Evolutionary conservation across 1,284 basidiomycete genomes (phyloP), one percentile per base, ranked within the genome.

Genomic region (Apiotrichum mycotoxinovorans): DNA sequence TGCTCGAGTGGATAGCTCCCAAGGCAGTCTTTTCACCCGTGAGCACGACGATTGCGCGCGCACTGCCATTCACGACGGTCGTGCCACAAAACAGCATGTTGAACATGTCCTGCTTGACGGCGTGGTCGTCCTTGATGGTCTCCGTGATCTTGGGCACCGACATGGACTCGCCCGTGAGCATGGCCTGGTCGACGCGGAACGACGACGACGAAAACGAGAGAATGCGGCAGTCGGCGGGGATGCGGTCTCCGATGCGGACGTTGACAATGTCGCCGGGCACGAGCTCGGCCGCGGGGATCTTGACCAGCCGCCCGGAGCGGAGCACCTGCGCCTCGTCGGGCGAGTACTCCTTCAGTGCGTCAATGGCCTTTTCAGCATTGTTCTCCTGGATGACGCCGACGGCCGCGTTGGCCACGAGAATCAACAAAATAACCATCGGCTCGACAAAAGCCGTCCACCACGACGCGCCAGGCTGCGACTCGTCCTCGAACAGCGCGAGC

Each of bases 31-130:
- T 80, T 66, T 85, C 75, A 30, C 94, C 94, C 1, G 90, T 96
- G 63, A 85, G 86, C 8, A 90, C 86, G 22, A 96, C 92, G 49
- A 96, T 75, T 15, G 93, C 93, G 41, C 81, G 83, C 12, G 88
- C 90, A 45, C 80, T 88, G 54, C 93, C 93, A 67, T 91, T 95
- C 17, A 96, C 92, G 33, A 97, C 88, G 12, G 89, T 95, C 0
- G 93, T 96, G 30, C 94, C 93, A 33, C 90, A 87, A 77, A 97
- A 96, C 17, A 96, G 79, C 77, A 94, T 95, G 76, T 96, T 97
- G 59, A 83, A 85, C 91, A 92, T 92, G 69, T 96, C 93, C 76
- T 96, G 93, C 78, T 95, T 94, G 58, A 96, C 94, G 3, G 92
- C 93, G 58, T 80, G 81, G 38, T 74, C 60, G 68, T 93, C 90